phyloP scores from a whole-genome alignment of 1,139 yeast genomes.

The Scheffersomyces illinoinensis region DNA sequence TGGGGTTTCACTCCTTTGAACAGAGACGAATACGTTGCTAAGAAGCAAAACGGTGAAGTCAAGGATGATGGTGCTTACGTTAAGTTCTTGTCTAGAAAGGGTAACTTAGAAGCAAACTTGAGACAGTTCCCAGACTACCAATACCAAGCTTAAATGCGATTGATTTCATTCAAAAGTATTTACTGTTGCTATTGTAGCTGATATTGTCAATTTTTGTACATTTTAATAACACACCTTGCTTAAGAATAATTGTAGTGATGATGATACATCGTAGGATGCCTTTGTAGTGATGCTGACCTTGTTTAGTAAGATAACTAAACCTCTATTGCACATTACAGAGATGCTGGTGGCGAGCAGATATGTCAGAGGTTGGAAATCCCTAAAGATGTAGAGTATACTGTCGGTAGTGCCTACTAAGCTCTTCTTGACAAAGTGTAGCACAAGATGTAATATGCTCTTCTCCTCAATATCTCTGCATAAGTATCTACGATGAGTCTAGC shows the following conservation, averaged over 20 bases:
- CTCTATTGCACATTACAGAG: too few relatives aligned
- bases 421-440: too few relatives aligned
- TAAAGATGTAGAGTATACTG: too few relatives aligned
- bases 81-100: conserved; percentile 96
- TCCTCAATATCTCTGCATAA: too few relatives aligned
- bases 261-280: neutral
- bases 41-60: conserved; percentile 96
- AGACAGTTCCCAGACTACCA: conserved; percentile 93
- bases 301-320: too few relatives aligned
- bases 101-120: conserved; percentile 91
- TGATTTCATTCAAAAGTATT: neutral
- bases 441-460: too few relatives aligned
- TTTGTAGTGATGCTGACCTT: too few relatives aligned
- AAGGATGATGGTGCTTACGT: conserved; percentile 99
- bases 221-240: conserved; percentile 4
- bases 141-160: conserved; percentile 41
- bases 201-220: conserved; percentile 1
- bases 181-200: neutral
- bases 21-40: conserved; percentile 95
- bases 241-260: neutral
- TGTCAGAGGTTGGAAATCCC: too few relatives aligned
- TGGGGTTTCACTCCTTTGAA: conserved; percentile 99
- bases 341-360: too few relatives aligned
- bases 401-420: too few relatives aligned
- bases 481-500: too few relatives aligned